Evolutionary conservation across 73 alveolate genomes (phyloP).

Genomic region (Urostyla sp.): DNA sequence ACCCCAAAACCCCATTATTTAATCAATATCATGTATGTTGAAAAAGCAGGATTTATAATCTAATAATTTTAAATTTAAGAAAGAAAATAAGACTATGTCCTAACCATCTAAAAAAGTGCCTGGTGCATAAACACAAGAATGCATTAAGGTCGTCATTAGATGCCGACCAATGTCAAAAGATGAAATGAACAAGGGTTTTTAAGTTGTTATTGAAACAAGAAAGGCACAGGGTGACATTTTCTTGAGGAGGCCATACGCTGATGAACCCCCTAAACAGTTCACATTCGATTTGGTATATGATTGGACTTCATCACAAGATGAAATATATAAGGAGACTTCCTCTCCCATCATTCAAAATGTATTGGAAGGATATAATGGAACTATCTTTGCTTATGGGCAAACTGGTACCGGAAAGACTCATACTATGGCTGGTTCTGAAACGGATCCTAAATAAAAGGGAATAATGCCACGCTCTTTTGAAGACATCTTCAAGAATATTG

Average conservation of each 20-base stretch:
- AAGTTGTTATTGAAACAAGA: constrained; percentile 85
- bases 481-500: constrained; percentile 88
- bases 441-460: constrained; percentile 93
- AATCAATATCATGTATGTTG: not conserved
- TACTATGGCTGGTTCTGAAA: constrained; percentile 96
- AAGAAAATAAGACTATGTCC: not conserved
- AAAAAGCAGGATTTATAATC: not conserved
- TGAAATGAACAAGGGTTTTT: constrained; percentile 87
- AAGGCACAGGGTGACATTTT: constrained; percentile 86
- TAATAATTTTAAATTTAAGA: not conserved
- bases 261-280: constrained; percentile 84
- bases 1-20: constrained; percentile 41
- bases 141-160: constrained; percentile 95
- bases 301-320: constrained; percentile 79
- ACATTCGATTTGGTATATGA: constrained; percentile 93
- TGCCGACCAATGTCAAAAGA: constrained; percentile 93
- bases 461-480: constrained; percentile 98
- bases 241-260: constrained; percentile 80
- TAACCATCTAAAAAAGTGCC: constrained; percentile 35
- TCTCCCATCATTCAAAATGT: constrained; percentile 94
- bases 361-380: constrained; percentile 97
- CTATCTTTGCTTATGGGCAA: constrained; percentile 98
- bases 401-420: constrained; percentile 99
- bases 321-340: constrained; percentile 89
- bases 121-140: no score